These are phyloP conservation scores for Phytopythium kandeliae DNA, from an alignment of 352 stramenopile species.

Conservation along the genomic window DNA sequence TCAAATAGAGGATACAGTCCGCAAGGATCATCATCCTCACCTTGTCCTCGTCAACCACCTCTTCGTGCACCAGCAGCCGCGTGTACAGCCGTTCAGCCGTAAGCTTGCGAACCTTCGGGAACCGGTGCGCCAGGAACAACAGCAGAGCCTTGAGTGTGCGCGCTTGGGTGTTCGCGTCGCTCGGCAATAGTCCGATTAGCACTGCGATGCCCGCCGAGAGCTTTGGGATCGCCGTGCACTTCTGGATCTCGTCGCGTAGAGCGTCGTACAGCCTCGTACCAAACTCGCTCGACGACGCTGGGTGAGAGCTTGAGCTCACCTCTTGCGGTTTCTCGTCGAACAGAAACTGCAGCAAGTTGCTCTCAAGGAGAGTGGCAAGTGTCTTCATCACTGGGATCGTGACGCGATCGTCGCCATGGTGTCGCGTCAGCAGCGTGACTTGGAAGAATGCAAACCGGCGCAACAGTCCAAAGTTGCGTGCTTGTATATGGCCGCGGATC, in stretches of 20 bases:
- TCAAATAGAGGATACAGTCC: no score
- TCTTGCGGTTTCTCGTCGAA: slow-evolving; percentile 13
- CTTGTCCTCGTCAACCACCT: slow-evolving; percentile 60
- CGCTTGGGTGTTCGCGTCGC: slow-evolving; percentile 40
- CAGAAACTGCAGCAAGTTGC: slow-evolving; percentile 51
- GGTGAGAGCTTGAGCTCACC: background rate
- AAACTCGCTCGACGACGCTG: slow-evolving; percentile 25
- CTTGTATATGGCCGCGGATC: slow-evolving; percentile 37
- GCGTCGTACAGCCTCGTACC: slow-evolving; percentile 51
- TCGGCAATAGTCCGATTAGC: slow-evolving; percentile 65
- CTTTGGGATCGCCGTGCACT: slow-evolving; percentile 53
- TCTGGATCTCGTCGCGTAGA: slow-evolving; percentile 66
- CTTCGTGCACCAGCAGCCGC: slow-evolving; percentile 66
- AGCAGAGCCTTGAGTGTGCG: slow-evolving; percentile 65
- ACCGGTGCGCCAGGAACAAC: slow-evolving; percentile 78
- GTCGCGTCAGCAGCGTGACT: slow-evolving; percentile 49
- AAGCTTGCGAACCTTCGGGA: slow-evolving; percentile 80
- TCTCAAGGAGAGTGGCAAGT: slow-evolving; percentile 65
- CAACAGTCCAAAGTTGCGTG: slow-evolving; percentile 60
- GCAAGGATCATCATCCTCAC: slow-evolving; percentile 10
- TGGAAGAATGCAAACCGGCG: slow-evolving; percentile 65
- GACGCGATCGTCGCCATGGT: slow-evolving; percentile 73
- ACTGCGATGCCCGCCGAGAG: slow-evolving; percentile 64
- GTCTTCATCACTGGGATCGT: slow-evolving; percentile 88
- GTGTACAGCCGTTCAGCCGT: slow-evolving; percentile 84